These are phyloP conservation scores for Telfairia occidentalis DNA, from an alignment of 331 rosid genomes.

Conservation along the genomic window DNA sequence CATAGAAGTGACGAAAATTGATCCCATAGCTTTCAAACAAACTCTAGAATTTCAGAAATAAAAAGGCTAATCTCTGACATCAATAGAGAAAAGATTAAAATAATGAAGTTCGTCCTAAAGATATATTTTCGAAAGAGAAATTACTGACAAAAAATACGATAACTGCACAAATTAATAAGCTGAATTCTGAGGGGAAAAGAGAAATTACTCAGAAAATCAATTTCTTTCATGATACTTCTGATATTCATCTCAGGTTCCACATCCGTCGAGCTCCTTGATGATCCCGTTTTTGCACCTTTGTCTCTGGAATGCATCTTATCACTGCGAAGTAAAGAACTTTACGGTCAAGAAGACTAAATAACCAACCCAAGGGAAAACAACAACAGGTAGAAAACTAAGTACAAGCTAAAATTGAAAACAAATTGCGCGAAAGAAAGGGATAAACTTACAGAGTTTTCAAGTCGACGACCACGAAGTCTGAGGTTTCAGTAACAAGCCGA, in stretches of 20 bases:
- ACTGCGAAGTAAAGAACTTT: not conserved
- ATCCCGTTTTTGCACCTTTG: not conserved
- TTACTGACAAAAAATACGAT: not conserved
- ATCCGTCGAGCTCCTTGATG: not conserved
- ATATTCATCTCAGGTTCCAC: slow-evolving; percentile 23
- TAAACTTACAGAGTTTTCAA: not conserved
- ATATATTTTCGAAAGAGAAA: not conserved
- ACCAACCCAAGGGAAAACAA: not conserved
- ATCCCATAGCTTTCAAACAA: not conserved
- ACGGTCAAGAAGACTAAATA: not conserved
- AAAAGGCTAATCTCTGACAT: not conserved
- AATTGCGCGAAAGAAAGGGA: not conserved
- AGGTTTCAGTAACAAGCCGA: no score
- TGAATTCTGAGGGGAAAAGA: not conserved
- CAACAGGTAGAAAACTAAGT: not conserved
- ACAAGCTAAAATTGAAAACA: not conserved
- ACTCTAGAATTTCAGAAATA: not conserved
- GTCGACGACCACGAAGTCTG: no score
- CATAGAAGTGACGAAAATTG: not conserved
- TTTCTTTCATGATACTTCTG: slow-evolving; percentile 44
- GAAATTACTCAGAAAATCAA: slow-evolving; percentile 37
- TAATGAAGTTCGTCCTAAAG: not conserved
- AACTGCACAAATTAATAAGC: not conserved
- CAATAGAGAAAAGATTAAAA: not conserved
- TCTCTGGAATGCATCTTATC: not conserved